Evolutionary conservation across 129 eudicot genomes (phyloP).

Genomic region (Gnaphalium uliginosum): DNA sequence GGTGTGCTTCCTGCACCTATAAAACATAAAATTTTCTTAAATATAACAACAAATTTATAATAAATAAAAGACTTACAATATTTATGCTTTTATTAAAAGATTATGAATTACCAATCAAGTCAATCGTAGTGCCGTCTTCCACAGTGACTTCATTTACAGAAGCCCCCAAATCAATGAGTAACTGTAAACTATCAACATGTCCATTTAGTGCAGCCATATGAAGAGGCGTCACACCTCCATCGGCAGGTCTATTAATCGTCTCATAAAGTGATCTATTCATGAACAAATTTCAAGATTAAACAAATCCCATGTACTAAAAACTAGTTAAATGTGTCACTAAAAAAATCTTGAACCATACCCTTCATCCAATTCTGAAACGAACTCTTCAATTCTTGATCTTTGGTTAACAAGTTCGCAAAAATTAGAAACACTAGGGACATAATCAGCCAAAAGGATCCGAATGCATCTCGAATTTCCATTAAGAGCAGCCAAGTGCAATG

Average conservation of each 20-base stretch:
- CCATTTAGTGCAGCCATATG: conserved; percentile 98
- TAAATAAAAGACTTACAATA: background rate
- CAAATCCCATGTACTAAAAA: background rate
- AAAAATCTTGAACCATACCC: conserved; percentile 42
- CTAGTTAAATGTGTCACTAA: background rate
- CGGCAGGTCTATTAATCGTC: conserved; percentile 70
- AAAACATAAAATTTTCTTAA: conserved; percentile 8
- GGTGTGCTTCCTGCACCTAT: conserved; percentile 95
- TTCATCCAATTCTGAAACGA: conserved; percentile 50
- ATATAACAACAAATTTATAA: background rate
- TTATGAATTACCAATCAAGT: conserved; percentile 60
- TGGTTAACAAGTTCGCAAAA: conserved; percentile 47
- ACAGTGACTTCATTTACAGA: conserved; percentile 65
- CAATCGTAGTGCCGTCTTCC: conserved; percentile 90
- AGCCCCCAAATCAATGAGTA: conserved; percentile 87
- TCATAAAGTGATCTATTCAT: conserved; percentile 57
- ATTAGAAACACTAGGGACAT: conserved; percentile 74
- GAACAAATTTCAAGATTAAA: conserved; percentile 1
- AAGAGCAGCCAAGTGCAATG: conserved; percentile 84
- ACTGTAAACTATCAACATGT: conserved; percentile 66
- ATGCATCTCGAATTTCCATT: conserved; percentile 91
- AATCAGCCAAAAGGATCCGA: conserved; percentile 81
- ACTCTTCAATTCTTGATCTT: conserved; percentile 47
- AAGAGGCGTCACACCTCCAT: conserved; percentile 93
- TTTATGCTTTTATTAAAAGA: background rate